Evolutionary conservation across 2,329 filamentous ascomycete genomes (phyloP).

Genomic region (Sporothrix brasiliensis): DNA sequence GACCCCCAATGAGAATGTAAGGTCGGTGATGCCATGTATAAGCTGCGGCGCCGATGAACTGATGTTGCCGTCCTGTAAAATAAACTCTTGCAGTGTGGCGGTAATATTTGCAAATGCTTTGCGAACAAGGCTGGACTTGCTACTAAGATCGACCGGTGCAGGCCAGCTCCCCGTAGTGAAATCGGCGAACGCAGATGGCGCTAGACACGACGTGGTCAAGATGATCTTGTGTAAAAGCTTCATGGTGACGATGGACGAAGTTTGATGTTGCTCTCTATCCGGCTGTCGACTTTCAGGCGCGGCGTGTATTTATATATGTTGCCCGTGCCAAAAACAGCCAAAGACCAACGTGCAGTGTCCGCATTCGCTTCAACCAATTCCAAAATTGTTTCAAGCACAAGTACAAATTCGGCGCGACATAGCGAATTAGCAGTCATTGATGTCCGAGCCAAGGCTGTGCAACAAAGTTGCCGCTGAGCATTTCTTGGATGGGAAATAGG

Average conservation of each 20-base stretch:
- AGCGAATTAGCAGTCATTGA: background rate
- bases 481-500: background rate
- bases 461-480: too few species aligned
- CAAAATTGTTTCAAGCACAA: too few species aligned
- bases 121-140: conserved; percentile 10
- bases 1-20: conserved; percentile 30
- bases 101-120: conserved; percentile 25
- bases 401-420: too few species aligned
- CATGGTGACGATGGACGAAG: background rate
- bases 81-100: conserved; percentile 8
- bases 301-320: background rate
- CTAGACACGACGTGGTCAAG: background rate
- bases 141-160: conserved; percentile 18
- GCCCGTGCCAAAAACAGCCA: too few species aligned
- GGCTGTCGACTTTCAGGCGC: background rate
- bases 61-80: background rate
- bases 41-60: background rate
- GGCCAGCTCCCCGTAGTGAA: conserved; percentile 26
- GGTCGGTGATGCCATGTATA: conserved; percentile 19
- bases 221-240: background rate
- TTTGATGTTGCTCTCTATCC: background rate
- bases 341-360: background rate
- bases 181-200: background rate
- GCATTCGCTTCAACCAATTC: too few species aligned
- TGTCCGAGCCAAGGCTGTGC: background rate